Evolutionary conservation across 345 rosid species (phyloP), one percentile per base, ranked within the genome.

Genomic region (Eutrema japonicum): DNA sequence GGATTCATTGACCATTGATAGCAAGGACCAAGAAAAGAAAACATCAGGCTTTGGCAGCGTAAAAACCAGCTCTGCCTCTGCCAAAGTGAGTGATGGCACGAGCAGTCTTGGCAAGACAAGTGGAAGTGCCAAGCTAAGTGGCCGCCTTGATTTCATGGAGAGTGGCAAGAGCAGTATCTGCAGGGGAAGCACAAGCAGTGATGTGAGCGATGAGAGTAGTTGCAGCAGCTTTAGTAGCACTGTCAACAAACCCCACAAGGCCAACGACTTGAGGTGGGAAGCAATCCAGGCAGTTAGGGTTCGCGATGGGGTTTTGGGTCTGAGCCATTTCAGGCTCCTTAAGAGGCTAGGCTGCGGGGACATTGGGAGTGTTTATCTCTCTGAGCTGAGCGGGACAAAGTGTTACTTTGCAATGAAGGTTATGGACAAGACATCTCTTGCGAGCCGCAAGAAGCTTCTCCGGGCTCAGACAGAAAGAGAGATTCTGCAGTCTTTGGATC

Each of bases 381-480:
- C 96, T 3, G 98, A 89, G 87, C 83, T 92, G 77, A 87, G 86
- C 64, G 98, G 98, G 80, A 92, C 90, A 0, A 90, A 83, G 73
- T 85, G 98, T 78, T 82, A 84, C 78, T 90, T 92, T 76, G 98
- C 96, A 4, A 90, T 88, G 96, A 92, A 92, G 81, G 98, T 92
- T 33, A 92, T 92, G 98, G 98, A 92, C 71, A 90, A 92, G 84
- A 89, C 88, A 41, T 88, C 96, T 71, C 83, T 92, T 65, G 98
- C 92, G 0, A 84, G 89, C 62, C 92, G 96, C 40, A 90, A 93
- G 82, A 93, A 90, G 86, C 87, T 93, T 63, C 91, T 88, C 74
- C 85, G 98, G 26, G 98, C 95, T 70, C 98, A 93, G 72, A 93
- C 96, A 12, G 98, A 92, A 68, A 83, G 95, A 82, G 98, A 90